These are phyloP conservation scores for Capsella bursapastoris DNA, from an alignment of 345 rosid species.

Conservation along the genomic window DNA sequence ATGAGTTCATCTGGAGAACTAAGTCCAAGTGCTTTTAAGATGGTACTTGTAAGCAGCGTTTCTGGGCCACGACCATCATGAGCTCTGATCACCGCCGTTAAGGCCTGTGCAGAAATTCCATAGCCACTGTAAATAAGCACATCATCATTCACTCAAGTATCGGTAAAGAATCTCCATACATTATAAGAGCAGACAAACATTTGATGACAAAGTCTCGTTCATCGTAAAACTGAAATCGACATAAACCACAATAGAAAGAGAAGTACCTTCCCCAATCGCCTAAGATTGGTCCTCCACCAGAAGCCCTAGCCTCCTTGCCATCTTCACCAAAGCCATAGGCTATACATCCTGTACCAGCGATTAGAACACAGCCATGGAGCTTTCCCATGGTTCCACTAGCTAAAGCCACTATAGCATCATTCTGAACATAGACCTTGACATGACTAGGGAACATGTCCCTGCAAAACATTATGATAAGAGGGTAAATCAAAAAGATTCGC, in stretches of 20 bases:
- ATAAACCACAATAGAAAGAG: background rate
- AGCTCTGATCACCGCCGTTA: conserved; percentile 86
- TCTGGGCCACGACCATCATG: conserved; percentile 92
- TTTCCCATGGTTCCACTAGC: conserved; percentile 96
- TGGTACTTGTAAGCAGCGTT: conserved; percentile 69
- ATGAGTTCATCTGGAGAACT: conserved; percentile 74
- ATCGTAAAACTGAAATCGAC: background rate
- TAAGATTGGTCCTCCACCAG: conserved; percentile 91
- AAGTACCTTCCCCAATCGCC: conserved; percentile 97
- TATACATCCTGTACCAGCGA: conserved; percentile 95
- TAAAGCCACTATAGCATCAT: conserved; percentile 93
- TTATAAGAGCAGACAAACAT: background rate
- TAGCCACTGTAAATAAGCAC: conserved; percentile 54
- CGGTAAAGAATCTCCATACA: background rate
- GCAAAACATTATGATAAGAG: conserved; percentile 7
- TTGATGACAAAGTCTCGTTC: conserved; percentile 11
- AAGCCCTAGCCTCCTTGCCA: conserved; percentile 91
- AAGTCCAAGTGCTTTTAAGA: conserved; percentile 69
- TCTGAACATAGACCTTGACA: conserved; percentile 77
- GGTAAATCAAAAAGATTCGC: background rate
- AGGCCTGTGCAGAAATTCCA: conserved; percentile 95
- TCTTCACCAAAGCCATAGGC: conserved; percentile 88
- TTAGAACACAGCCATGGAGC: conserved; percentile 94
- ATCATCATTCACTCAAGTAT: conserved; percentile 16
- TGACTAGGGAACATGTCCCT: conserved; percentile 82